A percentile compares a stretch with the other conserved stretches of the same genome.
Conservation (phyloP, 2,329 filamentous ascomycete genomes). For the Paecilomyces fulvus region DNA sequence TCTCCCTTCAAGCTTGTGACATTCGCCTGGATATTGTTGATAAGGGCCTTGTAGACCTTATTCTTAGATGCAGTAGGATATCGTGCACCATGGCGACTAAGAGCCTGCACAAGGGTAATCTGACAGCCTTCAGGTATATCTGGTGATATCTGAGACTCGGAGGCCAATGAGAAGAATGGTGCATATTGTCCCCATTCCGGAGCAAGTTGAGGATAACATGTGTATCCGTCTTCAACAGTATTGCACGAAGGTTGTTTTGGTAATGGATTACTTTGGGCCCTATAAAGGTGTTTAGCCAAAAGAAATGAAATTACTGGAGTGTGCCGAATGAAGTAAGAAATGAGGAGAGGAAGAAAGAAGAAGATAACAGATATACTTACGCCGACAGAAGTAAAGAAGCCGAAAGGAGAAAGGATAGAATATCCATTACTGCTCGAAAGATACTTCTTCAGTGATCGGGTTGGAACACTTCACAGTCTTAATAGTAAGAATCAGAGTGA, state of each 20-base stretch:
- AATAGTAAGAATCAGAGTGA: not conserved
- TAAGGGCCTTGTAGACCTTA: conserved; percentile 51
- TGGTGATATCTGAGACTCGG: conserved; percentile 52
- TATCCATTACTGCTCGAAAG: not conserved
- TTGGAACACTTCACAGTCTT: not conserved
- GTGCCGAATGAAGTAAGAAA: not conserved
- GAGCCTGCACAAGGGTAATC: conserved; percentile 69
- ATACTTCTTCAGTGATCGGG: not conserved
- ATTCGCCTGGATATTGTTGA: conserved; percentile 57
- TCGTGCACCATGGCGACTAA: conserved; percentile 78
- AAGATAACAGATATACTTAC: not conserved
- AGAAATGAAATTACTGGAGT: not conserved
- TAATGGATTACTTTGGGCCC: not conserved
- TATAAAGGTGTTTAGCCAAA: not conserved
- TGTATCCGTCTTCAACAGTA: conserved; percentile 49
- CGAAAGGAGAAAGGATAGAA: not conserved
- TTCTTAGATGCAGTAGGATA: conserved; percentile 68
- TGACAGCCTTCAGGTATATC: conserved; percentile 58
- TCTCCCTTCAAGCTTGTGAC: conserved; percentile 49
- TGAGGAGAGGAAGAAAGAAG: not conserved
- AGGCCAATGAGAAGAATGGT: conserved; percentile 63
- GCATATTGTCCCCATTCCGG: conserved; percentile 82
- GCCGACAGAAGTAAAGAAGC: not conserved
- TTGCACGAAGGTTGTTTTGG: conserved; percentile 39
- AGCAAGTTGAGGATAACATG: conserved; percentile 53